Conservation (phyloP, 192 early-diverging fungal genomes). For the Coemansia sp. region DNA sequence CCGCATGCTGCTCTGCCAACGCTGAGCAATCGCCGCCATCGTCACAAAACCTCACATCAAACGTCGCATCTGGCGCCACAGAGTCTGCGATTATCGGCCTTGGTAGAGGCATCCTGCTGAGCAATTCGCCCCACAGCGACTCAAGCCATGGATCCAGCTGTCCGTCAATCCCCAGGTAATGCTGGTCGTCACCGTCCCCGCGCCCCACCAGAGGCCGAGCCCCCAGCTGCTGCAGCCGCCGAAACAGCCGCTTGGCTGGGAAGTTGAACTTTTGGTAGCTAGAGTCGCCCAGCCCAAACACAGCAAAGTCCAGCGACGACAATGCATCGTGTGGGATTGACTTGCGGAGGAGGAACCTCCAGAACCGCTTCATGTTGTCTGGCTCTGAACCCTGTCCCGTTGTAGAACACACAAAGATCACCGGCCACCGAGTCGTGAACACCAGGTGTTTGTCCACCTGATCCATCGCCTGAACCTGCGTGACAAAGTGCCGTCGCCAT, state of each 20-base stretch:
- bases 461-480: constrained; percentile 71
- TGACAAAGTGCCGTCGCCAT: constrained; percentile 67
- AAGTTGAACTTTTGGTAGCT: constrained; percentile 92
- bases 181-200: constrained; percentile 95
- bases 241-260: constrained; percentile 87
- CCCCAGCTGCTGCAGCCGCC: constrained; percentile 82
- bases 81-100: constrained; percentile 9
- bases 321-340: constrained; percentile 65
- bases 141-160: constrained; percentile 85
- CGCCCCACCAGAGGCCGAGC: constrained; percentile 63
- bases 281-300: constrained; percentile 95
- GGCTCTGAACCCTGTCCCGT: constrained; percentile 93
- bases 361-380: constrained; percentile 90
- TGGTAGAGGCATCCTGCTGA: constrained; percentile 62
- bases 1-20: background rate
- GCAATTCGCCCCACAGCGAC: constrained; percentile 67
- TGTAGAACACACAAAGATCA: constrained; percentile 85
- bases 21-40: background rate
- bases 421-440: background rate
- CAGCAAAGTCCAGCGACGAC: constrained; percentile 67
- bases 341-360: constrained; percentile 87
- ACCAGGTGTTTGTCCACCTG: constrained; percentile 60
- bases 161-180: constrained; percentile 89
- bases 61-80: constrained; percentile 20
- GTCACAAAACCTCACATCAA: constrained; percentile 1